Evolutionary conservation across 495 filamentous ascomycete species (phyloP).

Genomic region (Entonaema liquescens): DNA sequence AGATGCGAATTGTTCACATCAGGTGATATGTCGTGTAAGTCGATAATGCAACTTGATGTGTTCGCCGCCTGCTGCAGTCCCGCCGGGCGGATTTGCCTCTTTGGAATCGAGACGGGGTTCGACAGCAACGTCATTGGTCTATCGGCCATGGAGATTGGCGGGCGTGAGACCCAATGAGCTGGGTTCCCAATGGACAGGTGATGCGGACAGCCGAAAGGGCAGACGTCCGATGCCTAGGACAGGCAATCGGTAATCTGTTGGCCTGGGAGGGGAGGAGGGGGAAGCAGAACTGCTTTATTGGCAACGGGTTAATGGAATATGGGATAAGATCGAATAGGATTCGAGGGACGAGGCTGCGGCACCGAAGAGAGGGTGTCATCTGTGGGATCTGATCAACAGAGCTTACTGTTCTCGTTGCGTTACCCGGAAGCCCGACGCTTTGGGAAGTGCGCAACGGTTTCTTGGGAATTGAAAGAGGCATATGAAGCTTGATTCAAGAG

Average conservation of each 20-base stretch:
- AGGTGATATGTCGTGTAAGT: conserved; percentile 45
- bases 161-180: conserved; percentile 32
- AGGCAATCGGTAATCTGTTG: conserved; percentile 31
- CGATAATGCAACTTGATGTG: conserved; percentile 38
- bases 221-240: conserved; percentile 28
- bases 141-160: conserved; percentile 11
- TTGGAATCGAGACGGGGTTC: conserved; percentile 17
- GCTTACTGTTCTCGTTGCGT: conserved; percentile 38
- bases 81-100: conserved; percentile 37
- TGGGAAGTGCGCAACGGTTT: conserved; percentile 31
- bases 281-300: conserved; percentile 22
- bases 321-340: conserved; percentile 35
- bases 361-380: conserved; percentile 29
- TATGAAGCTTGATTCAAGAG: conserved; percentile 6
- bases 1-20: conserved; percentile 41
- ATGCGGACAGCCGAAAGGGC: conserved; percentile 37
- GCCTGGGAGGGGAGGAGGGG: conserved; percentile 1
- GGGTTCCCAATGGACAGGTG: conserved; percentile 37
- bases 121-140: conserved; percentile 22
- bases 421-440: conserved; percentile 31
- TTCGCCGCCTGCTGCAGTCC: conserved; percentile 33
- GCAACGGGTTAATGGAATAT: conserved; percentile 35
- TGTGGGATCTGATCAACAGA: conserved; percentile 44
- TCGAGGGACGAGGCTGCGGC: conserved; percentile 32
- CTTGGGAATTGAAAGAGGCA: conserved; percentile 5